Evolutionary conservation across 805 yeast genomes (phyloP).

Genomic region (Jamesozyma hellenica): DNA sequence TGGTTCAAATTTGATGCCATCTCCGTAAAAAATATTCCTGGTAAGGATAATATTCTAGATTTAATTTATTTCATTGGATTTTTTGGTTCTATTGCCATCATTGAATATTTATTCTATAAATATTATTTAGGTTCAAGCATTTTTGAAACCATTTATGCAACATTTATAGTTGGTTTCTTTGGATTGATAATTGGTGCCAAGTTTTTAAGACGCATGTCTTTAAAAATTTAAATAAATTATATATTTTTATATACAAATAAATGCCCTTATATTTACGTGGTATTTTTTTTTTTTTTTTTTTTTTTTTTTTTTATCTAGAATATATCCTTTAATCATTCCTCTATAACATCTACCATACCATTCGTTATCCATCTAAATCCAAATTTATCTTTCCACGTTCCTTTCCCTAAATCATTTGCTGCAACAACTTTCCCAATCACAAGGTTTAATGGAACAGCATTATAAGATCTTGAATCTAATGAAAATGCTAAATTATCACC

Average conservation of each 20-base stretch:
- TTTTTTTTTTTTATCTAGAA: neutral
- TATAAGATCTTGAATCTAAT: slow-evolving; percentile 80
- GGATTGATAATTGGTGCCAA: slow-evolving; percentile 55
- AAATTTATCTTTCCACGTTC: slow-evolving; percentile 32
- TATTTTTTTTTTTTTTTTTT: neutral
- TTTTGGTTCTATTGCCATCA: slow-evolving; percentile 19
- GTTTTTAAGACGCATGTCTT: slow-evolving; percentile 38
- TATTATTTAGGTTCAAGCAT: slow-evolving; percentile 27
- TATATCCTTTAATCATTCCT: no score
- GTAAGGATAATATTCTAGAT: slow-evolving; percentile 11
- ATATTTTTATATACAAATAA: slow-evolving; percentile 2
- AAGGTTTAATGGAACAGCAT: slow-evolving; percentile 81
- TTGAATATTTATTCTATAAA: slow-evolving; percentile 22
- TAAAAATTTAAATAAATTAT: slow-evolving; percentile 1
- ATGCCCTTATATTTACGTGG: neutral
- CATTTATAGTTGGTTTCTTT: slow-evolving; percentile 39
- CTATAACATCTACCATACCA: slow-evolving; percentile 30
- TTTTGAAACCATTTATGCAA: slow-evolving; percentile 22
- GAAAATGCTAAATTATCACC: slow-evolving; percentile 89
- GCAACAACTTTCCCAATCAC: slow-evolving; percentile 81
- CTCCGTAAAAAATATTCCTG: slow-evolving; percentile 20
- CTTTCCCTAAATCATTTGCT: slow-evolving; percentile 47
- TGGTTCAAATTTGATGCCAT: slow-evolving; percentile 32
- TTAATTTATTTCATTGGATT: slow-evolving; percentile 18
- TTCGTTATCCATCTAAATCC: slow-evolving; percentile 49